Base-by-base conservation (phyloP, 208 protist genomes). In the Trypanosoma caninum region DNA sequence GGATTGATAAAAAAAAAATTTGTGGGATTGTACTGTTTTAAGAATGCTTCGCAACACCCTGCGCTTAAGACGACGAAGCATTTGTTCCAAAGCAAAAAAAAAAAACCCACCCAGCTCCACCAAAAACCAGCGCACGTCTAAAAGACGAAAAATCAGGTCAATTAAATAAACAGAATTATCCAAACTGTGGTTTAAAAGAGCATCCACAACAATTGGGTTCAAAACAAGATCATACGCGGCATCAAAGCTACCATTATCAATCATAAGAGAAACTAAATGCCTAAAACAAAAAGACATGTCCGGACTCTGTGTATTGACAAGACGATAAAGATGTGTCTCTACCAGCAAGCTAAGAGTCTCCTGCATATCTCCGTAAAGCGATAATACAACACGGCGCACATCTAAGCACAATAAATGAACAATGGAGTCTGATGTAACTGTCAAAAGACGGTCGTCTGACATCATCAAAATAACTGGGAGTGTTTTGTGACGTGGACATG, bases 281-380 rank as follows among this genome's bases (percentile, higher is more conserved):
- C 72, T 68, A 57, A 91, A 87, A 45, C 73, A 76, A 18, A 74
- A 58, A 30, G 72, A 65, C 59, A 86, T 76, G 59, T 94, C 84
- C 13, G 78, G 51, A 56, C 83, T 91, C 42, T 75, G 57, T 23
- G 82, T 90, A 28, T 69, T 76, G 31, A 94, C 75, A 37, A 92
- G 75, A 3, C 83, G 78, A 64, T 83, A 76, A 2, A 94, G 60
- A 59, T 94, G 84, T 6, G 69, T 84, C 69, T 91, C 84, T 10
- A 94, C 79, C 22, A 89, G 54, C 57, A 86, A 80, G 45, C 78
- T 84, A 14, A 89, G 72, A 45, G 42, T 70, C 48, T 90, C 76
- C 44, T 80, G 63, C 27, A 79, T 65, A 13, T 78, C 65, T 10
- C 44, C 45, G 64, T 82, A 90, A 13, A 84, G 42, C 0, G 64